Conservation (phyloP, 345 rosid genomes). For the Iberis pinnata region DNA sequence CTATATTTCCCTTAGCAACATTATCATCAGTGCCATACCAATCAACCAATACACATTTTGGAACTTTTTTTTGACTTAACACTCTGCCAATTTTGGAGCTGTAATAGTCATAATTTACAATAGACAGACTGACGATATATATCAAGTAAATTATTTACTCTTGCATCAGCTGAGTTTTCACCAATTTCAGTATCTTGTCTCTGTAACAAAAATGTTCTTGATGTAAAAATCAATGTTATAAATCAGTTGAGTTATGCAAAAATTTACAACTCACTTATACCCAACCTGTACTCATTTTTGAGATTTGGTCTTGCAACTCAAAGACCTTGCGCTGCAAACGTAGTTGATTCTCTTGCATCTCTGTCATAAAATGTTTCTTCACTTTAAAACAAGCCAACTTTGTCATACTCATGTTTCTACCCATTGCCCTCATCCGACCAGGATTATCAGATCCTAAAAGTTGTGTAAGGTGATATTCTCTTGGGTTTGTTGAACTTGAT, state of each 20-base stretch:
- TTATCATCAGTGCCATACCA: neutral
- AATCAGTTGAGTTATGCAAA: too few species aligned
- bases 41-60: neutral
- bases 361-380: neutral
- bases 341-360: neutral
- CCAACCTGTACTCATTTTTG: neutral
- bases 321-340: neutral
- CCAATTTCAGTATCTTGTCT: neutral
- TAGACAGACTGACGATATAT: too few species aligned
- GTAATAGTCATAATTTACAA: too few species aligned
- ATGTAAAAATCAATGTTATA: neutral
- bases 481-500: neutral
- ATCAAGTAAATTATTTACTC: neutral
- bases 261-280: too few species aligned
- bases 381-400: conserved; percentile 12
- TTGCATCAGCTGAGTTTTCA: conserved; percentile 1
- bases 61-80: neutral
- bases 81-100: neutral
- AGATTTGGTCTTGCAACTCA: neutral
- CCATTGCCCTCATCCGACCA: neutral
- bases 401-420: neutral
- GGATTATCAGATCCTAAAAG: neutral
- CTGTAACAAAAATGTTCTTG: neutral
- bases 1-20: neutral
- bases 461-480: neutral